A percentile compares a stretch with the other conserved stretches of the same genome.
Evolutionary conservation across 495 filamentous ascomycete genomes (phyloP).

Genomic region (Xylaria intraflava): DNA sequence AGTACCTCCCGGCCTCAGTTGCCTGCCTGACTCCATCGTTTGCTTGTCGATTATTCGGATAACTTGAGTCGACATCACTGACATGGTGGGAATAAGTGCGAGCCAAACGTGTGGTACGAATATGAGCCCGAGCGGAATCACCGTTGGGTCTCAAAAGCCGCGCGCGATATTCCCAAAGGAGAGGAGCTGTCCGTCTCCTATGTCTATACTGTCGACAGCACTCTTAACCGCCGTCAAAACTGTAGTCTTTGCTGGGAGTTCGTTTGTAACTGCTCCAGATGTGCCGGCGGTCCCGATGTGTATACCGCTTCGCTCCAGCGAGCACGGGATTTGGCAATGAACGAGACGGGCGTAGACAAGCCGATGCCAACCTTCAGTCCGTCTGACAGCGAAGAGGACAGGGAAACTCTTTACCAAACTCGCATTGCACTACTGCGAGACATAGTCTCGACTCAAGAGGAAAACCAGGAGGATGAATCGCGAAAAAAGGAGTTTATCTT

Average conservation of each 20-base stretch:
- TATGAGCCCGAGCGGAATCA: neutral
- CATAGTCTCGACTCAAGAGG: neutral
- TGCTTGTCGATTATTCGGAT: neutral
- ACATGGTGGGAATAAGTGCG: neutral
- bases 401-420: neutral
- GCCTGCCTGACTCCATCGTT: neutral
- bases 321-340: neutral
- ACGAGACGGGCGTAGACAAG: neutral
- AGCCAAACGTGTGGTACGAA: neutral
- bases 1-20: no score
- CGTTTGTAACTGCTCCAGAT: neutral
- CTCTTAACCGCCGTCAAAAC: neutral
- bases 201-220: no score
- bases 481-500: neutral
- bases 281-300: neutral
- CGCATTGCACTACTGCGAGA: neutral
- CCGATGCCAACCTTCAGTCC: neutral
- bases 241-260: neutral
- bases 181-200: neutral
- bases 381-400: neutral
- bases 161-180: neutral
- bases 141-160: neutral
- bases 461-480: neutral
- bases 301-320: constrained; percentile 1
- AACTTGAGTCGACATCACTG: neutral